A percentile compares a stretch with the other conserved stretches of the same genome.
These are phyloP conservation scores for Cladophialophora bantiana DNA, from an alignment of 2,329 filamentous ascomycete species.

Conservation along the genomic window DNA sequence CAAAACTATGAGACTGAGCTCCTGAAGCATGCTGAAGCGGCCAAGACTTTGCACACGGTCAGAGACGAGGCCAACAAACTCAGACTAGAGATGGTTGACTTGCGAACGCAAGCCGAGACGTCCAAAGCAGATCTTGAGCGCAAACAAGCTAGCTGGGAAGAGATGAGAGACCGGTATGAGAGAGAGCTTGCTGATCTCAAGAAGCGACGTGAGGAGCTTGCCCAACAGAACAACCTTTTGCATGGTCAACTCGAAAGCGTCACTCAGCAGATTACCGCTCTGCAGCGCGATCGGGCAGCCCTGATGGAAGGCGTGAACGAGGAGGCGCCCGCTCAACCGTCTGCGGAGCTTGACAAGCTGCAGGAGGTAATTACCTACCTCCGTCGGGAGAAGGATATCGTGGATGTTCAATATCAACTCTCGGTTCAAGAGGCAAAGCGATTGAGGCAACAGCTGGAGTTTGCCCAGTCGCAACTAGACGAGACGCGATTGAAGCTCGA, in stretches of 20 bases:
- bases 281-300: constrained; percentile 76
- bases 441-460: constrained; percentile 86
- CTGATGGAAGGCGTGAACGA: constrained; percentile 59
- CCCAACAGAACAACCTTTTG: constrained; percentile 87
- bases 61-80: constrained; percentile 82
- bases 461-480: constrained; percentile 85
- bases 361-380: constrained; percentile 92
- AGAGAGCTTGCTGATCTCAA: constrained; percentile 81
- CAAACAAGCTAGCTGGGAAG: constrained; percentile 86
- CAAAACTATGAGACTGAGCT: constrained; percentile 95
- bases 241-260: constrained; percentile 88
- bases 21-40: constrained; percentile 94
- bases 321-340: constrained; percentile 57
- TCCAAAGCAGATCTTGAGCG: constrained; percentile 79
- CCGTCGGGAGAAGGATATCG: constrained; percentile 94
- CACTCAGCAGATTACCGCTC: constrained; percentile 75
- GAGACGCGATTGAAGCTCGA: constrained; percentile 87
- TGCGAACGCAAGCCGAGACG: constrained; percentile 83
- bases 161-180: constrained; percentile 80
- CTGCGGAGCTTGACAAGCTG: constrained; percentile 73
- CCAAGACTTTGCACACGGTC: constrained; percentile 79
- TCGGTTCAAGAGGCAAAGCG: constrained; percentile 87
- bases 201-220: constrained; percentile 79
- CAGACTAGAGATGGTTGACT: constrained; percentile 76
- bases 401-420: constrained; percentile 94